Evolutionary conservation across 441 rosid genomes (phyloP), one percentile per base, ranked within the genome.

Genomic region (Omphalea diandra): DNA sequence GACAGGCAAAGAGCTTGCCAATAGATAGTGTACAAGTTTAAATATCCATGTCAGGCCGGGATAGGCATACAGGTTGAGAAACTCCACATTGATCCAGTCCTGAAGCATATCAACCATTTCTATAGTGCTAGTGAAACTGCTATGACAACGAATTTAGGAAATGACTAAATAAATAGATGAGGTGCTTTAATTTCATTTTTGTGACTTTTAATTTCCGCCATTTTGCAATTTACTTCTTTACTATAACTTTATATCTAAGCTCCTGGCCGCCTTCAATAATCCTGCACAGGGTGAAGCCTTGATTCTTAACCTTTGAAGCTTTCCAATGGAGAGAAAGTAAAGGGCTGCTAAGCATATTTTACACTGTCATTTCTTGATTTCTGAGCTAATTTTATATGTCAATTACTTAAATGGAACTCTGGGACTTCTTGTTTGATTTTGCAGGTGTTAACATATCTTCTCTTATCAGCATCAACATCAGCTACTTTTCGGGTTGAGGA

Each of bases 371-470:
- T 12, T 20, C 56, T 27, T n/a, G 0, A 17, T 47, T 32, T n/a
- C 27, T n/a, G 12, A 63, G 11, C 20, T 63, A 7, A 41, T 63
- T n/a, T n/a, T n/a, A n/a, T 2, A 26, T 63, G 29, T 35, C 20
- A 9, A 32, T 33, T 49, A 29, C 26, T 65, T 1, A 32, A 32
- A 18, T 33, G 36, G 41, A 50, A 22, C 33, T 52, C 58, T 46
- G 59, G 4, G 33, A n/a, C 33, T 11, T 18, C 9, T 22, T 52
- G 8, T 53, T 41, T 69, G 65, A 38, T 33, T 15, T 69, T 69
- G 82, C 87, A 91, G 98, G 60, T 87, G 55, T 38, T 94, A 73
- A 82, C 90, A 10, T 94, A 91, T 83, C 98, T 94, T 76, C 89
- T 90, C 70, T 74, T 91, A 63, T 90, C 98, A 7, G 88, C 98